Conservation (phyloP, 371 early-diverging fungal genomes). For the Coemansia sp. region DNA sequence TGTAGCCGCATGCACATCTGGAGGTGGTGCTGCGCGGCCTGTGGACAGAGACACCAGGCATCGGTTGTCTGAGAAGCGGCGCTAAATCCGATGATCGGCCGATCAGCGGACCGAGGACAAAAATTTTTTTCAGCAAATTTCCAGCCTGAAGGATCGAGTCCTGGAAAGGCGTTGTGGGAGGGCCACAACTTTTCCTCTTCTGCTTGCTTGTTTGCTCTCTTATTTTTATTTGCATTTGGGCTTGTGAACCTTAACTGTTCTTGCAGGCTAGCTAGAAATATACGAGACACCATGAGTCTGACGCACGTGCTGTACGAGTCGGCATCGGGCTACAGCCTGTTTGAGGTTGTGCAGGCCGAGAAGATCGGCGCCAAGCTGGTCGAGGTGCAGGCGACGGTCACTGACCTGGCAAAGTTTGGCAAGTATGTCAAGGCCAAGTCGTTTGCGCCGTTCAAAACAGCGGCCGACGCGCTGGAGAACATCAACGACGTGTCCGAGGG, state of each 20-base stretch:
- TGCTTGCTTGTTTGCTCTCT: neutral
- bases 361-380: conserved; percentile 93
- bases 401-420: conserved; percentile 89
- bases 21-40: conserved; percentile 27
- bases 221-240: neutral
- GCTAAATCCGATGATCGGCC: neutral
- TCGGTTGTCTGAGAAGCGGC: conserved; percentile 27
- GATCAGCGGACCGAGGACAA: neutral
- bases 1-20: conserved; percentile 41
- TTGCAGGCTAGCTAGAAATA: neutral
- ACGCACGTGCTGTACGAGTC: conserved; percentile 83
- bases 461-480: conserved; percentile 97
- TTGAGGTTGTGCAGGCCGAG: conserved; percentile 91
- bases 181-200: neutral
- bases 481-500: conserved; percentile 98
- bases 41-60: conserved; percentile 27
- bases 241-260: neutral
- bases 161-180: neutral
- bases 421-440: conserved; percentile 89
- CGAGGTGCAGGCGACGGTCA: conserved; percentile 78
- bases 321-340: conserved; percentile 95
- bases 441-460: conserved; percentile 94
- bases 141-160: neutral
- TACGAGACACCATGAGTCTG: conserved; percentile 24
- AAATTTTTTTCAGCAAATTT: neutral